Evolutionary conservation across 2,329 filamentous ascomycete genomes (phyloP).

Genomic region (Aspergillus terreus): DNA sequence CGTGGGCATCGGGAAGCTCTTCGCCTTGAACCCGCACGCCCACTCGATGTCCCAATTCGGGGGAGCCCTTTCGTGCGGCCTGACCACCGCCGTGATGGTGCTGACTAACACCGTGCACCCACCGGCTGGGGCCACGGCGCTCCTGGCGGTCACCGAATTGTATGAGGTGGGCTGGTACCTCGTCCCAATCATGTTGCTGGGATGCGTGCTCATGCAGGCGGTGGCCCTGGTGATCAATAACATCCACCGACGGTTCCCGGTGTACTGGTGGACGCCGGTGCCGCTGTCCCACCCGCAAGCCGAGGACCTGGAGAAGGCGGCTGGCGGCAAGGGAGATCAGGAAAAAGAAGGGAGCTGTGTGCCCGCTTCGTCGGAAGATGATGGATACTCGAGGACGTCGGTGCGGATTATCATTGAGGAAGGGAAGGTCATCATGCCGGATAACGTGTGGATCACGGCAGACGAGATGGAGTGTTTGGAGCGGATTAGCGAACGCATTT

Average conservation of each 20-base stretch:
- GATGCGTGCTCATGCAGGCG: conserved; percentile 57
- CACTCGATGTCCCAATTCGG: conserved; percentile 60
- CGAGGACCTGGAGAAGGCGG: conserved; percentile 18
- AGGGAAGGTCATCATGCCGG: conserved; percentile 29
- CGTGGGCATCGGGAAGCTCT: conserved; percentile 62
- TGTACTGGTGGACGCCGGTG: conserved; percentile 61
- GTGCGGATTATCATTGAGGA: conserved; percentile 27
- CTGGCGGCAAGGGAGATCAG: conserved; percentile 11
- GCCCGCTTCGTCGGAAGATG: conserved; percentile 20
- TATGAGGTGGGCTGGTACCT: conserved; percentile 65
- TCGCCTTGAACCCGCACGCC: conserved; percentile 49
- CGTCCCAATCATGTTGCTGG: conserved; percentile 60
- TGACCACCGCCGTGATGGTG: conserved; percentile 62
- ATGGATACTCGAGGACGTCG: conserved; percentile 16
- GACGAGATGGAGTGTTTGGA: conserved; percentile 31
- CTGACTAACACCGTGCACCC: conserved; percentile 70
- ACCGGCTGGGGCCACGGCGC: conserved; percentile 69
- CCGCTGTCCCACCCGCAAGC: conserved; percentile 16
- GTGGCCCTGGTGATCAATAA: conserved; percentile 67
- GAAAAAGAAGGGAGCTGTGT: conserved; percentile 15
- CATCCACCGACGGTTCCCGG: conserved; percentile 61
- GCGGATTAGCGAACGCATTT: conserved; percentile 32
- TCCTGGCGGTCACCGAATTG: conserved; percentile 60
- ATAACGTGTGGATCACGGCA: conserved; percentile 29
- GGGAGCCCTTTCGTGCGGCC: conserved; percentile 62